Percentiles rank a stretch among this genome's conserved stretches.
Conservation (phyloP, 495 filamentous ascomycete genomes). For the Neurospora sp. region DNA sequence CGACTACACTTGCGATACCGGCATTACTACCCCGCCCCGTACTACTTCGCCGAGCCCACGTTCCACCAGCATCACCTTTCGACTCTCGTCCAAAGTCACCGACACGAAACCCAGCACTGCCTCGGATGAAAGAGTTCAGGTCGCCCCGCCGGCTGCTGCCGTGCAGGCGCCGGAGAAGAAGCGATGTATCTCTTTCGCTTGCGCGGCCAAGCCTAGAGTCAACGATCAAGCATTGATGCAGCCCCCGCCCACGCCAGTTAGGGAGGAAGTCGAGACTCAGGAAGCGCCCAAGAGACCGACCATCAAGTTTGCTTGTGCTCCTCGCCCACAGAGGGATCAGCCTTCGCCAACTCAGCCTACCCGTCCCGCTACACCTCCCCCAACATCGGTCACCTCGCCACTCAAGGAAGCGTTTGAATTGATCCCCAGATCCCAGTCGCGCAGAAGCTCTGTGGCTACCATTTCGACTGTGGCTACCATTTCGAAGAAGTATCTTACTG, state of each 20-base stretch:
- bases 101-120: neutral
- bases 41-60: constrained; percentile 85
- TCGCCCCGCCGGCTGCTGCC: constrained; percentile 9
- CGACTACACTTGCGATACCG: constrained; percentile 86
- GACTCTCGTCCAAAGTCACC: neutral
- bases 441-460: constrained; percentile 24
- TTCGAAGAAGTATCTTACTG: constrained; percentile 35
- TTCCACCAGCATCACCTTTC: constrained; percentile 30
- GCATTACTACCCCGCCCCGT: constrained; percentile 80
- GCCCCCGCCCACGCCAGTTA: constrained; percentile 13
- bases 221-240: constrained; percentile 20
- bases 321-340: constrained; percentile 2
- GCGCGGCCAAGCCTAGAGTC: constrained; percentile 40
- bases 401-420: neutral
- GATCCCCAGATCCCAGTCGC: constrained; percentile 28
- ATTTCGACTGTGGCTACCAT: constrained; percentile 22
- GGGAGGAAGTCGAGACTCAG: constrained; percentile 13
- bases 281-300: constrained; percentile 30
- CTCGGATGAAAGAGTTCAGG: constrained; percentile 1
- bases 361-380: constrained; percentile 11
- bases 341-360: constrained; percentile 8
- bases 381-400: constrained; percentile 7
- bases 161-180: constrained; percentile 40
- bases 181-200: constrained; percentile 89
- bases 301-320: constrained; percentile 43